These are phyloP conservation scores for Ogataea glucozyma DNA, from an alignment of 805 yeast genomes.

Conservation along the genomic window DNA sequence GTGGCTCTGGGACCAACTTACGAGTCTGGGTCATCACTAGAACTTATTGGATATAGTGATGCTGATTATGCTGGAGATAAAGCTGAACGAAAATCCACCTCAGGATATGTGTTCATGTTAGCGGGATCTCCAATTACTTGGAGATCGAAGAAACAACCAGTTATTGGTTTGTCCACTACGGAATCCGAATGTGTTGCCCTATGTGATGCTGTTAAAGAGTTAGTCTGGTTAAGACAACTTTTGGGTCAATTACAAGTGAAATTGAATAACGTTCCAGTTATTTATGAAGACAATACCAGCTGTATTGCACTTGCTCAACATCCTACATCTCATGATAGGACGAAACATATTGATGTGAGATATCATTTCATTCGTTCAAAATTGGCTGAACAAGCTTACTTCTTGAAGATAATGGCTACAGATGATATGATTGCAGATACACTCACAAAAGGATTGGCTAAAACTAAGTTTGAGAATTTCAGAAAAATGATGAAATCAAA, in stretches of 20 bases:
- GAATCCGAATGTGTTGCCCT: background rate
- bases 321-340: background rate
- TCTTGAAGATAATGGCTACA: background rate
- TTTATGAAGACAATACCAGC: slow-evolving; percentile 1
- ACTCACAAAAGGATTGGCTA: background rate
- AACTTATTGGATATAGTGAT: slow-evolving; percentile 16
- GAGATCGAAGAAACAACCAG: slow-evolving; percentile 19
- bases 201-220: background rate
- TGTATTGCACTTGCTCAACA: background rate
- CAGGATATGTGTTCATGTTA: slow-evolving; percentile 12
- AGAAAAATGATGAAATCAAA: background rate
- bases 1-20: slow-evolving; percentile 1
- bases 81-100: slow-evolving; percentile 13
- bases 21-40: background rate
- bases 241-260: background rate
- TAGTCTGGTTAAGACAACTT: background rate
- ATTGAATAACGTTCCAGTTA: background rate
- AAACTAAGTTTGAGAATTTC: background rate
- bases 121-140: slow-evolving; percentile 19
- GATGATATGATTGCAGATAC: background rate
- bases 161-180: background rate
- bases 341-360: background rate
- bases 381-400: background rate
- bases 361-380: background rate
- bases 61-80: slow-evolving; percentile 18